These are phyloP conservation scores for Fusarium decemcellulare DNA, from an alignment of 2,329 filamentous ascomycete genomes.

Conservation along the genomic window DNA sequence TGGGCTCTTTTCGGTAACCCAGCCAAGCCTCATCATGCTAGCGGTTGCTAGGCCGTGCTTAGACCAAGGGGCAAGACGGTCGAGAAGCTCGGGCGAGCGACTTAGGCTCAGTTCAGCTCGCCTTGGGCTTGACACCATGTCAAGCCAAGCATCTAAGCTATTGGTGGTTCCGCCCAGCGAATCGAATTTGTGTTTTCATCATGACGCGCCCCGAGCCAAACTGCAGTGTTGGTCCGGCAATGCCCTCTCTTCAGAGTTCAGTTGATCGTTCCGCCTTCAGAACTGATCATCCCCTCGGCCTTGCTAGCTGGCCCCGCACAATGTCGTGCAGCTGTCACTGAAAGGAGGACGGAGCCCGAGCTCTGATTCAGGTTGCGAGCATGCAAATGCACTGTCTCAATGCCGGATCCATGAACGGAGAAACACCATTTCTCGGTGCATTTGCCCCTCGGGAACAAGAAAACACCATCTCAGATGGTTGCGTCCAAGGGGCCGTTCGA, in stretches of 20 bases:
- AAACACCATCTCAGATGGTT: not conserved
- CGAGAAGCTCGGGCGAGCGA: constrained; percentile 19
- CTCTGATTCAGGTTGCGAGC: constrained; percentile 17
- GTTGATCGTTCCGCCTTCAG: constrained; percentile 3
- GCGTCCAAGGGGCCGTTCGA: constrained; percentile 14
- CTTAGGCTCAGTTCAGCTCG: constrained; percentile 11
- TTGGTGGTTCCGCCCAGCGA: constrained; percentile 22
- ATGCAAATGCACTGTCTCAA: not conserved
- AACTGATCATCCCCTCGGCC: constrained; percentile 11
- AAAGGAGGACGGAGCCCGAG: constrained; percentile 24
- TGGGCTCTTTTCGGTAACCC: constrained; percentile 30
- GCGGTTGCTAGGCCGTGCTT: constrained; percentile 23
- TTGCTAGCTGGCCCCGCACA: constrained; percentile 26
- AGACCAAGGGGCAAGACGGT: constrained; percentile 37
- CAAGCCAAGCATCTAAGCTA: constrained; percentile 30
- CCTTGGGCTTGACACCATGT: constrained; percentile 23
- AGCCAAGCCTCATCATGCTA: constrained; percentile 28
- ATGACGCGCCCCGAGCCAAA: constrained; percentile 27
- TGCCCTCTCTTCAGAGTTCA: not conserved
- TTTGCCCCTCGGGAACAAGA: not conserved
- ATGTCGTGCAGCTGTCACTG: constrained; percentile 31
- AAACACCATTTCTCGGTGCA: not conserved
- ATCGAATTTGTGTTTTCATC: constrained; percentile 23
- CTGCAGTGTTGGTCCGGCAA: constrained; percentile 2
- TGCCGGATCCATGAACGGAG: not conserved